Evolutionary conservation across 257 asterid species (phyloP).

Genomic region (Penstemon davidsonii): DNA sequence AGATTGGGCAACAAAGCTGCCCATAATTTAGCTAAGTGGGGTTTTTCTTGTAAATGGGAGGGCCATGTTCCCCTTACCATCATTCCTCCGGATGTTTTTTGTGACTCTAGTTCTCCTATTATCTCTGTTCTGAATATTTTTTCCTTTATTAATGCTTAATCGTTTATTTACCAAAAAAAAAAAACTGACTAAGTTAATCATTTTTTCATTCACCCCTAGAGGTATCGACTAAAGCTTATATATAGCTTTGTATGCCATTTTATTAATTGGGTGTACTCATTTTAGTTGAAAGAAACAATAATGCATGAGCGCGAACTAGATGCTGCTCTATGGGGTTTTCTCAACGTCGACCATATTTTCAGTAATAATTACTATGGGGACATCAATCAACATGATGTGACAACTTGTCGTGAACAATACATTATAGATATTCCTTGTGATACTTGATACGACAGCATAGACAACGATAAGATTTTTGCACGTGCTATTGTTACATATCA

Average conservation of each 20-base stretch:
- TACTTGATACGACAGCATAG: conserved; percentile 32
- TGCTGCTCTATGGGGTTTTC: conserved; percentile 59
- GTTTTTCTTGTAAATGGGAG: too few relatives aligned
- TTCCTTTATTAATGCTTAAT: too few relatives aligned
- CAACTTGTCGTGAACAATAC: conserved; percentile 66
- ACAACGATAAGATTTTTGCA: conserved; percentile 59
- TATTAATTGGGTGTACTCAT: conserved; percentile 28
- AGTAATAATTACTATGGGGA: conserved; percentile 76
- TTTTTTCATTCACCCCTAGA: background rate
- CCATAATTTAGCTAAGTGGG: too few relatives aligned
- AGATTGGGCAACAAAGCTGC: too few relatives aligned
- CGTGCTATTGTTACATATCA: conserved; percentile 55
- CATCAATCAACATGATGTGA: conserved; percentile 62
- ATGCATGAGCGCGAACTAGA: conserved; percentile 76
- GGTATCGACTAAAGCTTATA: too few relatives aligned
- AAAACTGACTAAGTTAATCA: conserved; percentile 8
- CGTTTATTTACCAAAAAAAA: too few relatives aligned
- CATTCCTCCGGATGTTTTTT: too few relatives aligned
- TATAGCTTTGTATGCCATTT: conserved; percentile 19
- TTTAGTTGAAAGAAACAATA: conserved; percentile 32
- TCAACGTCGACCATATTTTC: conserved; percentile 63
- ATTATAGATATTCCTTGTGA: conserved; percentile 42
- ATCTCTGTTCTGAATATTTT: too few relatives aligned
- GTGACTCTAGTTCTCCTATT: too few relatives aligned
- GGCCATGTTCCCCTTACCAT: too few relatives aligned